phyloP scores from a whole-genome alignment of 352 stramenopile species.

The Globisporangium emineosum region DNA sequence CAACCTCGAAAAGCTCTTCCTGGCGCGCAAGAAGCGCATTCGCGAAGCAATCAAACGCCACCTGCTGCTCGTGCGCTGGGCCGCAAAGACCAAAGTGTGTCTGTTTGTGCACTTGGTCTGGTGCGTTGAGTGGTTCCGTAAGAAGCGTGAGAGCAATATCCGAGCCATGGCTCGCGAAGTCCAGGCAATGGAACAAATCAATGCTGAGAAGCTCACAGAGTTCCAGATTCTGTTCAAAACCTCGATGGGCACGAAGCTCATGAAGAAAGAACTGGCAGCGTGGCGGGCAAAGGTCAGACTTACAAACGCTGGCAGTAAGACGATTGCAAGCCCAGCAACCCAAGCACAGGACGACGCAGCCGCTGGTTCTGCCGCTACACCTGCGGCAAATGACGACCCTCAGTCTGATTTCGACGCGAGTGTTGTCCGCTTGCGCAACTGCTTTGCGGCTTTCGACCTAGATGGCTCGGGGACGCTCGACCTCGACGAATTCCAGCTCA shows the following conservation, averaged over 20 bases:
- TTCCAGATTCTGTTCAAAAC: conserved; percentile 32
- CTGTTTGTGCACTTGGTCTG: conserved; percentile 41
- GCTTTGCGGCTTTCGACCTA: conserved; percentile 45
- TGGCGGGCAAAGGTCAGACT: conserved; percentile 23
- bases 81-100: conserved; percentile 40
- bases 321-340: neutral
- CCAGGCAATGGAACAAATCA: conserved; percentile 21
- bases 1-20: conserved; percentile 17
- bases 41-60: conserved; percentile 17
- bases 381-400: neutral
- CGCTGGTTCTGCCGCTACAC: neutral
- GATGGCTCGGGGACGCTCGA: conserved; percentile 44
- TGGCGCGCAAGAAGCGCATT: conserved; percentile 11
- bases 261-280: conserved; percentile 33
- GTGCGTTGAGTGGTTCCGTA: conserved; percentile 31
- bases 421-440: conserved; percentile 31
- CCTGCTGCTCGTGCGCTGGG: conserved; percentile 28
- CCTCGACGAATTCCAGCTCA: conserved; percentile 46
- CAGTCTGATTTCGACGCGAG: conserved; percentile 10
- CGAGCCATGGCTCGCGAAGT: conserved; percentile 24
- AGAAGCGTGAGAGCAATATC: conserved; percentile 30
- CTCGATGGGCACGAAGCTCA: conserved; percentile 24
- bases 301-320: neutral
- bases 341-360: neutral
- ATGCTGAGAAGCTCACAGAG: conserved; percentile 23